These are phyloP conservation scores for Fusarium illudens DNA, from an alignment of 2,329 filamentous ascomycete species.

Conservation along the genomic window DNA sequence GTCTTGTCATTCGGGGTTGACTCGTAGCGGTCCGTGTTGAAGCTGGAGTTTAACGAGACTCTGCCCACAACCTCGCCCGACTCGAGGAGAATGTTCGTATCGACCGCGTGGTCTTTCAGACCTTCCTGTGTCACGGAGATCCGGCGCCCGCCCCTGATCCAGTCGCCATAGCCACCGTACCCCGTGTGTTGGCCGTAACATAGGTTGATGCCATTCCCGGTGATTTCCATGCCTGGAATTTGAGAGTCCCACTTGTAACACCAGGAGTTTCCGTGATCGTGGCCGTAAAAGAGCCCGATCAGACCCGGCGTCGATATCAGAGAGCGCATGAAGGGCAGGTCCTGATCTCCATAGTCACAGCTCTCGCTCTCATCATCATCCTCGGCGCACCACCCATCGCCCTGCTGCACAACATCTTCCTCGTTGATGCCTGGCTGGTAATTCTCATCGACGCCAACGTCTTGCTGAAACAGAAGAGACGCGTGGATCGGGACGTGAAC, in stretches of 20 bases:
- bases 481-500: conserved; percentile 59
- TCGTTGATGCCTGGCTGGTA: conserved; percentile 57
- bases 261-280: conserved; percentile 72
- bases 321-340: conserved; percentile 70
- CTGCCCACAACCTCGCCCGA: conserved; percentile 59
- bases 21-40: conserved; percentile 64
- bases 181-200: conserved; percentile 73
- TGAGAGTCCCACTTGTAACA: conserved; percentile 59
- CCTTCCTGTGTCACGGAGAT: conserved; percentile 57
- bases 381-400: conserved; percentile 54
- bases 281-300: conserved; percentile 68
- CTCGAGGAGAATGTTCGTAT: conserved; percentile 71
- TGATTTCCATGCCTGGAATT: conserved; percentile 45
- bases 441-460: conserved; percentile 46
- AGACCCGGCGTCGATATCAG: conserved; percentile 63
- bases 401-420: conserved; percentile 55
- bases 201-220: conserved; percentile 56
- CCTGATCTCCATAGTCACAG: conserved; percentile 59
- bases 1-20: conserved; percentile 51
- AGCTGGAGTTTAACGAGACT: conserved; percentile 67
- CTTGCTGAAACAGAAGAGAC: conserved; percentile 50
- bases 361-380: conserved; percentile 45
- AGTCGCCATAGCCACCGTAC: conserved; percentile 74
- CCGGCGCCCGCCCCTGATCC: conserved; percentile 68
- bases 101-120: conserved; percentile 52